Base-by-base conservation (phyloP, 1,284 basidiomycete genomes). In the Fomitopsis palustris region DNA sequence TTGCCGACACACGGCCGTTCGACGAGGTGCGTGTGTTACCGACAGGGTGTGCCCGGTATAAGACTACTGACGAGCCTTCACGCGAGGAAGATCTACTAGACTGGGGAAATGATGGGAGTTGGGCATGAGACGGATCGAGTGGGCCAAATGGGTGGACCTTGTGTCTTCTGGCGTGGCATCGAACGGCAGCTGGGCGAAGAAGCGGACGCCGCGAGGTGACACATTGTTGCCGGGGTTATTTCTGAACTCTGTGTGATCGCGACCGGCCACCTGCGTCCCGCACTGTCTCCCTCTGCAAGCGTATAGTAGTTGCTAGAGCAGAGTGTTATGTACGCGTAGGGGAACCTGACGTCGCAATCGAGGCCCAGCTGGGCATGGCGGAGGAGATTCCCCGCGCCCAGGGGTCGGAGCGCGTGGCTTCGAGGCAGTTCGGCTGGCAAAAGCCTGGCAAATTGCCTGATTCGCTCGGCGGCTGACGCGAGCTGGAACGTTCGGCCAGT, bases 1-100 rank as follows among this genome's bases (percentile, higher is more conserved):
- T 95, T 76, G 87, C 84, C 53, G 96, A 99, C 73, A 98, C 96
- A 7, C 78, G 96, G 65, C 96, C 96, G 7, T 99, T 98, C 74
- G 96, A 98, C 74, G 95, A 98, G 86, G 93, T 96, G 65, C 61
- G 56, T 53, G n/a, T 16, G 45, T 37, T 33, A 23, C n/a, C 53
- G 1, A n/a, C n/a, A 52, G 49, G 21, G 31, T 52, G 31, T 25
- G 7, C n/a, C 52, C 23, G 25, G 23, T 4, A 33, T 9, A 27
- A 27, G 16, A 21, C 27, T 31, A 21, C 27, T 31, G 37, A 21
- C 55, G 47, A 35, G 21, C 16, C 25, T 42, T 41, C 33, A 19
- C 16, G n/a, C 38, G 21, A 19, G 37, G 39, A 33, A 60, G 59
- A 54, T 60, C 47, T 60, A 60, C 38, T 60, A 57, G 55, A 47